phyloP scores from a whole-genome alignment of 305 asterid genomes.

The Rubia tinctorum region DNA sequence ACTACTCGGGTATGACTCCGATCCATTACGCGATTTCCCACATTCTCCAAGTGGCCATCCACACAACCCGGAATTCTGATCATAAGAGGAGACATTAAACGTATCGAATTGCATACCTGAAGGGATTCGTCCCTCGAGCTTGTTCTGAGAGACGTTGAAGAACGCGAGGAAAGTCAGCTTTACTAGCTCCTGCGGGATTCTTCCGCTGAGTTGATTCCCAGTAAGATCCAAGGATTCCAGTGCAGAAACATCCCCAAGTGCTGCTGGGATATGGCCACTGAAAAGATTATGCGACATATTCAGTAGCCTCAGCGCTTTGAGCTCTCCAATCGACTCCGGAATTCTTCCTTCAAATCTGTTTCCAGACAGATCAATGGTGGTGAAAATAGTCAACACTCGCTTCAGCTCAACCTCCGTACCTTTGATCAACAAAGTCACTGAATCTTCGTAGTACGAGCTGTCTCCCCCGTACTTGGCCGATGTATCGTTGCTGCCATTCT shows the following conservation, averaged over 20 bases:
- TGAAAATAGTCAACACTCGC: conserved; percentile 25
- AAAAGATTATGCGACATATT: conserved; percentile 33
- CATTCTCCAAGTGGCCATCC: conserved; percentile 38
- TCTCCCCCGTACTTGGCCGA: conserved; percentile 17
- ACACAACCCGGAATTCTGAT: conserved; percentile 33
- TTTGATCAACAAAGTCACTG: conserved; percentile 31
- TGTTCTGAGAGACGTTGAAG: conserved; percentile 34
- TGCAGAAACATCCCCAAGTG: conserved; percentile 23
- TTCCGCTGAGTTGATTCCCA: conserved; percentile 28
- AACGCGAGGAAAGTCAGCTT: conserved; percentile 23
- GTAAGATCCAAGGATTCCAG: conserved; percentile 43
- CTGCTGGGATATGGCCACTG: conserved; percentile 26
- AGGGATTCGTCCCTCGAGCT: conserved; percentile 33
- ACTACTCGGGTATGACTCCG: conserved; percentile 3
- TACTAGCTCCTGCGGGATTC: conserved; percentile 28
- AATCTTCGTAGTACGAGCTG: conserved; percentile 27
- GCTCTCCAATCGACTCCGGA: conserved; percentile 29
- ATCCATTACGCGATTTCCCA: background rate
- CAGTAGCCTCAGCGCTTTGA: conserved; percentile 28
- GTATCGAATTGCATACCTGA: conserved; percentile 30
- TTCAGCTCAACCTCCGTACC: conserved; percentile 23
- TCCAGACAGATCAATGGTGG: conserved; percentile 36
- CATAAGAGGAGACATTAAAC: conserved; percentile 27
- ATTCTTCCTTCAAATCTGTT: conserved; percentile 36
- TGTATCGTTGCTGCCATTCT: background rate